Evolutionary conservation across 306 rosid genomes (phyloP), one percentile per base, ranked within the genome.

Genomic region (Cicer cuneatum): DNA sequence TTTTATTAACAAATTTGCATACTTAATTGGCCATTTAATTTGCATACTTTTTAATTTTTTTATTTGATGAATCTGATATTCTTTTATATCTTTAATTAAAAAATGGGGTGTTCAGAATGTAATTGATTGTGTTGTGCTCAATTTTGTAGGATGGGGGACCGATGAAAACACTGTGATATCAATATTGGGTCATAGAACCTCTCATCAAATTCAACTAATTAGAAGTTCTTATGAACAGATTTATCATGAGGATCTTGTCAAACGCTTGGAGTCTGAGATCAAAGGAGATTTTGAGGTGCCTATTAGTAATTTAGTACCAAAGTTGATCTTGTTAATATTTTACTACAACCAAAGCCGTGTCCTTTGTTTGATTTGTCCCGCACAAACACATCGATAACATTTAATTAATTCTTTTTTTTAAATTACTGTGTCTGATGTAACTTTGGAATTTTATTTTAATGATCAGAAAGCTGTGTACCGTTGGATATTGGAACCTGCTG

Each of bases 251-350:
- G 93, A 88, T 84, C 97, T 92, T 48, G 6, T 92, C 76, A 90
- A 87, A 69, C 93, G 93, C 54, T 84, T 92, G 7, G 96, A 92
- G 73, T 82, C 90, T 11, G 97, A 92, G 84, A 83, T 92, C 48
- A 79, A 85, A 60, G 97, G 96, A 10, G 87, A 92, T 45, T 83
- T 92, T 59, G 97, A 92, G 97, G 97, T 65, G 14, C n/a, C n/a
- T 4, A 16, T n/a, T n/a, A n/a, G 6, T 49, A 4, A 49, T 49
- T 49, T 14, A 6, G 1, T 49, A n/a, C 2, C 54, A 48, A 48
- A 48, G 14, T 5, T 8, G 2, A 13, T 4, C 1, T 47, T n/a
- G 7, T 48, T 8, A 48, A n/a, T n/a, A 1, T 48, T n/a, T 4
- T 48, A 14, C n/a, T n/a, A n/a, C n/a, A n/a, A 38, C 6, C 40